Base-by-base conservation (phyloP, 2,329 filamentous ascomycete genomes). In the Dothistroma septosporum region DNA sequence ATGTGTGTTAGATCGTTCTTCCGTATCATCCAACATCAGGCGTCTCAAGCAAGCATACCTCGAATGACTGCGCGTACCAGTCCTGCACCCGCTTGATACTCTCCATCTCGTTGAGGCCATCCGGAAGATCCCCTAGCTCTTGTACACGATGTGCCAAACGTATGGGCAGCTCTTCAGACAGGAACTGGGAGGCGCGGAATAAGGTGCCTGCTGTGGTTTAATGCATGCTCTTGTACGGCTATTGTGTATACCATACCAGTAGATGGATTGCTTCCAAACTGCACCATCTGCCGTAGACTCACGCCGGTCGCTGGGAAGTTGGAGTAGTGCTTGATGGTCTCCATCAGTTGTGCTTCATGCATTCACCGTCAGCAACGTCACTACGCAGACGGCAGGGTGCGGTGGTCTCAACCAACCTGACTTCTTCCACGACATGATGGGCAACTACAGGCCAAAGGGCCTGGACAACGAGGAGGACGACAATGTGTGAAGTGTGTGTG, bases 1-100 rank as follows among this genome's bases (percentile, higher is more conserved):
- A 62, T 56, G 28, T 60, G 19, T 22, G 41, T 54, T 49, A 59
- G 57, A 59, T 10, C 14, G n/a, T 21, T 12, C 28, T 28, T n/a
- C 32, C 12, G 28, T 3, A 32, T 19, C 22, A 21, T 44, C 10
- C 53, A 41, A 22, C 21, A 14, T 14, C 35, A 1, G 7, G 11
- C 21, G 5, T n/a, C 14, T 12, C 31, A 11, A 16, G 53, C 59
- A 41, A 52, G 74, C 84, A 70, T 84, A 96, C 92, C 86, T 99
- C 94, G 73, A 99, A 99, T 55, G 94, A 99, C 80, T 99, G 94
- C 66, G 93, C 94, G 76, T 99, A 99, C 94, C 94, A 99, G 73
- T 97, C 92, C 75, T 92, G 89, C 68, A 99, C 94, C 72, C 88
- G 91, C 75, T 88, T 87, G 68, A 99, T 96, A 11, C 94, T 97